Evolutionary conservation across 2,329 filamentous ascomycete species (phyloP).

Genomic region (Hypoxylon sp.): DNA sequence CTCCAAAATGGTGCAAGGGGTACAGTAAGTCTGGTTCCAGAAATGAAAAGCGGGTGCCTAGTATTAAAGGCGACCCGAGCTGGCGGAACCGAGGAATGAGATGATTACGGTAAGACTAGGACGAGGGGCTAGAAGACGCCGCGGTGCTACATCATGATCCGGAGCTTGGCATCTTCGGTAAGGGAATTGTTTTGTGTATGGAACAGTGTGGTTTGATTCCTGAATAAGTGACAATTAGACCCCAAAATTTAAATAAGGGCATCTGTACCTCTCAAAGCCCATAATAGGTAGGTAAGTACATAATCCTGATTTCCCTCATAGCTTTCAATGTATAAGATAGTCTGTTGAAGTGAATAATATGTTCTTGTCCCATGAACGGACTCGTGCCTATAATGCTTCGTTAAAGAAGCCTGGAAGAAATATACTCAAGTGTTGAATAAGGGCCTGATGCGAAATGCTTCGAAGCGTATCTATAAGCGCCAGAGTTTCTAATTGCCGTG

Average conservation of each 20-base stretch:
- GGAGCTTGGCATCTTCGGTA: background rate
- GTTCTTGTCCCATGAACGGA: background rate
- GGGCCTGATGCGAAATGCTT: background rate
- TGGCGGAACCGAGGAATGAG: background rate
- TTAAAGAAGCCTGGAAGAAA: slow-evolving; percentile 2
- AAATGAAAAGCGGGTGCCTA: background rate
- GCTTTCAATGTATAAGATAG: background rate
- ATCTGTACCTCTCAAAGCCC: background rate
- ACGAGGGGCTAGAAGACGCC: background rate
- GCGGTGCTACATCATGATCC: background rate
- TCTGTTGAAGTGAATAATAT: background rate
- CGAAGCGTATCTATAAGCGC: background rate
- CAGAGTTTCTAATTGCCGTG: background rate
- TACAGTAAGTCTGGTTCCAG: background rate
- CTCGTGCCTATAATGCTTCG: background rate
- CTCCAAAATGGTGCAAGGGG: background rate
- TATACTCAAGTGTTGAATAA: background rate
- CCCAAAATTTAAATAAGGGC: background rate
- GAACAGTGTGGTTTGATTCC: background rate
- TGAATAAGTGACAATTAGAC: background rate
- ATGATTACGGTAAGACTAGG: background rate
- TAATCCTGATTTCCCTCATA: background rate
- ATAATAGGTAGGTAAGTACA: background rate
- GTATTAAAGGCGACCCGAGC: background rate
- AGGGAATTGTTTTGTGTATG: background rate